Evolutionary conservation across 2,329 filamentous ascomycete genomes (phyloP), one percentile per base, ranked within the genome.

Genomic region (Aspergillus neotritici): DNA sequence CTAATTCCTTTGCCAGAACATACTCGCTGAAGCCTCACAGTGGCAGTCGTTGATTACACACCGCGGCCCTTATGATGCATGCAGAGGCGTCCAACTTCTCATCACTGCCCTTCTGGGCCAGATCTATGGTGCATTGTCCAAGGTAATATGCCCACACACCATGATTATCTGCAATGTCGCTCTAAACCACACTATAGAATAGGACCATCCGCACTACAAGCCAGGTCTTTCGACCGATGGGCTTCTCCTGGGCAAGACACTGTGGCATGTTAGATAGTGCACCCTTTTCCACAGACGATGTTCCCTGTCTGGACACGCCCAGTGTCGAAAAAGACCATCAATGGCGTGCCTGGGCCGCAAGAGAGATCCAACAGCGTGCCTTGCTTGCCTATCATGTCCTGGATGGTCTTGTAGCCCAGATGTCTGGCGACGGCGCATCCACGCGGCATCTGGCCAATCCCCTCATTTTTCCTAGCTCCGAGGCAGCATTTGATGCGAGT

Each of bases 21-120:
- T 17, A 14, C 6, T 35, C 53, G 31, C 42, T 50, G 31, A 49
- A 16, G 30, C 15, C 6, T 25, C 12, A 13, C 43, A 62, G 54
- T 73, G 70, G 70, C 68, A 72, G 55, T 64, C 59, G 4, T 45
- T 72, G 17, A 72, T 72, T 11, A 68, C 64, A 7, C 68, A 71
- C 34, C 55, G 56, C 32, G 70, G 69, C 5, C 64, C 66, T 1
- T 65, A 71, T 35, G 69, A 72, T 55, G 51, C 61, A 10, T 71
- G 69, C 21, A 64, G 66, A 37, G 70, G 70, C 2, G 65, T 72
- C 2, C 70, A 73, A 43, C 52, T 73, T 31, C 61, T 73, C 4
- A 53, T 71, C 4, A 70, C 68, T 2, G 67, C 69, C 10, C 54
- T 72, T 4, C 46, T 72, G 12, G 64, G 66, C 6, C 70, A 73